Conservation (phyloP, 83 land plant genomes). For the Picea mariana region DNA sequence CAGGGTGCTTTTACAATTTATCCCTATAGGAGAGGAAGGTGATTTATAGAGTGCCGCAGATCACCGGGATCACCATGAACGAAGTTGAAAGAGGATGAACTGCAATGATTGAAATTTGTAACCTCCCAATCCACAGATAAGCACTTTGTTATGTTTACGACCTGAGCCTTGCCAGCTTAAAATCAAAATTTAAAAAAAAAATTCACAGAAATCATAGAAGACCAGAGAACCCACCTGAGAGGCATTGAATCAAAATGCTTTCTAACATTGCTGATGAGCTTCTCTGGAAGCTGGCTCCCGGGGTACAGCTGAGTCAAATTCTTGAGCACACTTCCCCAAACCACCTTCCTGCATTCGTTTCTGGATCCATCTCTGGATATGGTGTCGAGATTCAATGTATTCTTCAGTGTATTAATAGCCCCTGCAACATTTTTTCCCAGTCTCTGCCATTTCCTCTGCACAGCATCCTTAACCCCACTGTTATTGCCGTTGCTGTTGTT, state of each 20-base stretch:
- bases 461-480: constrained; percentile 34
- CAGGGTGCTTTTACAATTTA: too few relatives aligned
- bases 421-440: constrained; percentile 59
- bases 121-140: too few relatives aligned
- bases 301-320: constrained; percentile 65
- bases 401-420: constrained; percentile 58
- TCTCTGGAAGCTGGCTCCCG: constrained; percentile 79
- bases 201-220: background rate
- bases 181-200: too few relatives aligned
- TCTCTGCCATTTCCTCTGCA: constrained; percentile 41
- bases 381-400: constrained; percentile 49
- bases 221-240: constrained; percentile 42
- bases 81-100: too few relatives aligned
- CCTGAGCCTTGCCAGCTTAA: too few relatives aligned
- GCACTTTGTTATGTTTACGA: too few relatives aligned
- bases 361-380: constrained; percentile 20
- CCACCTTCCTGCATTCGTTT: constrained; percentile 33
- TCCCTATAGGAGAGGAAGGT: too few relatives aligned
- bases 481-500: background rate
- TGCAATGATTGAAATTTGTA: too few relatives aligned
- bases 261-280: constrained; percentile 62
- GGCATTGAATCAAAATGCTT: constrained; percentile 80
- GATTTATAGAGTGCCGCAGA: background rate
- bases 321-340: constrained; percentile 58
- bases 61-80: background rate